Percentiles rank a stretch among this genome's conserved stretches.
phyloP scores from a whole-genome alignment of 768 basidiomycete species.

The Tephrocybe sp. region DNA sequence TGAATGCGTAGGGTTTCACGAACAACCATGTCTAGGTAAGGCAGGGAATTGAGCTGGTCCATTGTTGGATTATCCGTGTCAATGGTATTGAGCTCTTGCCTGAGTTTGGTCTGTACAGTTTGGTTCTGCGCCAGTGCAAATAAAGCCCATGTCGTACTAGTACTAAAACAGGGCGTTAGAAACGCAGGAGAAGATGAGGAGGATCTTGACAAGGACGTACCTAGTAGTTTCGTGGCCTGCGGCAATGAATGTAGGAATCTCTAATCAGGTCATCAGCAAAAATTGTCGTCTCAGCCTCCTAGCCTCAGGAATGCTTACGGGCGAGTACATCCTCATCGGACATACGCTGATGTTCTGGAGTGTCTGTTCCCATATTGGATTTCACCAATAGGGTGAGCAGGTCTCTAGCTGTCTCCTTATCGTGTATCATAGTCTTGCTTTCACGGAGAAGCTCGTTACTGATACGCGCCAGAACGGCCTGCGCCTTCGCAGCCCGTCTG shows the following conservation, averaged over 20 bases:
- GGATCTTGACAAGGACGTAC: constrained; percentile 14
- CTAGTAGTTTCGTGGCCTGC: constrained; percentile 47
- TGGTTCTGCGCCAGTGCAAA: constrained; percentile 48
- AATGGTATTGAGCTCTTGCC: constrained; percentile 52
- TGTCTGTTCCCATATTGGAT: constrained; percentile 51
- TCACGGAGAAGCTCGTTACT: constrained; percentile 36
- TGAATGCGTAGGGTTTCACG: constrained; percentile 58
- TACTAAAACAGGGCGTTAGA: constrained; percentile 19
- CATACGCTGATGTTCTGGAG: constrained; percentile 9
- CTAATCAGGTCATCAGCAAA: constrained; percentile 18
- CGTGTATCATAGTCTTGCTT: constrained; percentile 32
- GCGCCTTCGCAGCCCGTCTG: constrained; percentile 17
- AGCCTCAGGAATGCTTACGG: neutral
- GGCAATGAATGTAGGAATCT: constrained; percentile 44
- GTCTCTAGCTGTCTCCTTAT: constrained; percentile 9
- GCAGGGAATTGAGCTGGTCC: constrained; percentile 30
- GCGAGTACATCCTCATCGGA: constrained; percentile 13
- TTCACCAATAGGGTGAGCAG: constrained; percentile 25
- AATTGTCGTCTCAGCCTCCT: too few species aligned
- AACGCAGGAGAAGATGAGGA: neutral
- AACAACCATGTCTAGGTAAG: constrained; percentile 32
- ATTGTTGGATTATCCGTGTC: constrained; percentile 46
- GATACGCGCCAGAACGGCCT: constrained; percentile 34
- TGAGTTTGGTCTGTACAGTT: constrained; percentile 49
- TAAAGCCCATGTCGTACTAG: constrained; percentile 54